Evolutionary conservation across 2,329 filamentous ascomycete species (phyloP), one percentile per base, ranked within the genome.

Genomic region (Alternaria longipes): DNA sequence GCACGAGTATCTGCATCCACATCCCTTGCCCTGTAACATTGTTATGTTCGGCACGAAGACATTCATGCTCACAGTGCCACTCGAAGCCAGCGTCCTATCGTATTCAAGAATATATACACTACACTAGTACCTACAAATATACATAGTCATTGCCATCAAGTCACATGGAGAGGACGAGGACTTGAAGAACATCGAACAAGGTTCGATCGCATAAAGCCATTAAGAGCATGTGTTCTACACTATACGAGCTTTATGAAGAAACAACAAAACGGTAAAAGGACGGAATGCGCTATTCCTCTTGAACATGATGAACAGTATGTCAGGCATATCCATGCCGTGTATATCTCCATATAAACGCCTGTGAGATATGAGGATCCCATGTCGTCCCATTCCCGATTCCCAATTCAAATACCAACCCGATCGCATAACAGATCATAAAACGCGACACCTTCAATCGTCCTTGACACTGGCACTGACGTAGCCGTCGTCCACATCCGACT

Each of bases 391-490:
- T 22, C 30, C 7, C 36, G 26, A 20, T 52, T 40, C 38, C 38
- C 28, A 34, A 22, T 34, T 24, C 32, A 22, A 26, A 49, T 16
- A 30, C 12, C 32, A 32, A 26, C 8, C 14, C 22, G 8, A 18
- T 45, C 22, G 42, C 36, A 55, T 38, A 12, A 36, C 38, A 51
- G 12, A 56, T 20, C 12, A 45, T 22, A 32, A 45, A 20, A 45
- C 44, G 11, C 20, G 40, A 52, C 12, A 32, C 41, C 7, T 32
- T 55, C 51, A 65, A 32, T 73, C 69, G 20, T 72, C 73, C 41
- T 75, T 69, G 8, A 72, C 69, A 26, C 71, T 74, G 11, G 70
- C 66, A 61, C 71, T 74, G 18, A 63, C 71, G 45, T 76, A 75
- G 5, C 72, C 74, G 54, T 74, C 74, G 38, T 74, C 72, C 3